These are phyloP conservation scores for Deakozyma indianensis DNA, from an alignment of 805 yeast genomes.

Conservation along the genomic window DNA sequence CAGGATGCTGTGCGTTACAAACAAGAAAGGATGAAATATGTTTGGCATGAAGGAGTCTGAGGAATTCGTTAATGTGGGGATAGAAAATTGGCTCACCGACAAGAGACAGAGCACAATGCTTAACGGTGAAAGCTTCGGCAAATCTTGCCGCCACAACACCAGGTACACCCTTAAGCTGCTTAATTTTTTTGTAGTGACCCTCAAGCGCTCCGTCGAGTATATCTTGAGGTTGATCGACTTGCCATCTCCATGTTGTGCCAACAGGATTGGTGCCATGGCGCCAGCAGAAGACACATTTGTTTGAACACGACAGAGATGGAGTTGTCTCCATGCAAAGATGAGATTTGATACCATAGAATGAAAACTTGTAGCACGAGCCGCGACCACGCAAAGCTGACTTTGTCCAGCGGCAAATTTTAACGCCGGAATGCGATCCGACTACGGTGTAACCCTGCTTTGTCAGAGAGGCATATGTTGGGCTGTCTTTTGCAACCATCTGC, in stretches of 20 bases:
- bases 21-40: conserved; percentile 79
- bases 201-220: conserved; percentile 73
- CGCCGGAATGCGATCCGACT: conserved; percentile 91
- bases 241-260: conserved; percentile 95
- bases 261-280: conserved; percentile 96
- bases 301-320: conserved; percentile 85
- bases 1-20: conserved; percentile 94
- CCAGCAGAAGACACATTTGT: conserved; percentile 95
- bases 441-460: conserved; percentile 90
- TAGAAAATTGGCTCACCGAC: conserved; percentile 94
- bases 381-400: conserved; percentile 87
- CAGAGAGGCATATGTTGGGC: conserved; percentile 76
- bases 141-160: conserved; percentile 84
- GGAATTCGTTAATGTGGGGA: conserved; percentile 78
- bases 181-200: conserved; percentile 84
- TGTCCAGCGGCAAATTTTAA: conserved; percentile 92
- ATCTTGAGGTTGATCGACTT: conserved; percentile 76
- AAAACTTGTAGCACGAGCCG: conserved; percentile 87
- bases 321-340: conserved; percentile 95
- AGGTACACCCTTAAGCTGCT: conserved; percentile 91
- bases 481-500: conserved; percentile 79
- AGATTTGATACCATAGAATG: conserved; percentile 79
- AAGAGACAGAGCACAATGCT: conserved; percentile 81
- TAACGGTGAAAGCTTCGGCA: conserved; percentile 77
- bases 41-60: conserved; percentile 63